phyloP scores from a whole-genome alignment of 768 basidiomycete genomes.

The Leccinum arenicola region DNA sequence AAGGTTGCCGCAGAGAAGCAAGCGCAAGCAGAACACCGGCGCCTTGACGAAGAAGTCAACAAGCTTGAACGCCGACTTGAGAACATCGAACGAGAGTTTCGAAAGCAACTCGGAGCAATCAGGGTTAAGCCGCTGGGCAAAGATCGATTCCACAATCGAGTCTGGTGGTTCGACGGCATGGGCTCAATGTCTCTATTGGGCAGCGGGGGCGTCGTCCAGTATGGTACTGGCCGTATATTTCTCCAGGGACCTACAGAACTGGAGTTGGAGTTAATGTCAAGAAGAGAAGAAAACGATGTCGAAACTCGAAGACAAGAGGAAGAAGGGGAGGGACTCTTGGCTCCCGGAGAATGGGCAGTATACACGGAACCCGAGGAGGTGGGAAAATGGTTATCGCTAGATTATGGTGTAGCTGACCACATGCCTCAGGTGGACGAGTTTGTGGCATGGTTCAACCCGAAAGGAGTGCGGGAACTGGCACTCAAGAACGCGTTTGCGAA shows the following conservation, averaged over 20 bases:
- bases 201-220: conserved; percentile 74
- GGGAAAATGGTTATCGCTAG: not conserved
- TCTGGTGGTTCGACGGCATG: conserved; percentile 99
- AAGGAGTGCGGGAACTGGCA: conserved; percentile 84
- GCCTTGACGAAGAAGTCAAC: conserved; percentile 85
- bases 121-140: conserved; percentile 86
- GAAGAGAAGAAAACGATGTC: conserved; percentile 52
- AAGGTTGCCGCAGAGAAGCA: conserved; percentile 81
- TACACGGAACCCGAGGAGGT: conserved; percentile 90
- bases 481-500: conserved; percentile 75
- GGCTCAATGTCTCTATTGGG: conserved; percentile 79
- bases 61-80: conserved; percentile 79
- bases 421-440: conserved; percentile 70
- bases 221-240: conserved; percentile 88
- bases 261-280: conserved; percentile 69
- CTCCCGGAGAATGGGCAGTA: conserved; percentile 84
- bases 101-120: conserved; percentile 80
- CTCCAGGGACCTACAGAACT: conserved; percentile 88
- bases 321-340: conserved; percentile 77
- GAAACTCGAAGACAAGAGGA: conserved; percentile 65
- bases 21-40: conserved; percentile 77
- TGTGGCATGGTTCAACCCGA: conserved; percentile 86
- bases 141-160: conserved; percentile 91
- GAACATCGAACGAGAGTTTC: conserved; percentile 89
- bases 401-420: conserved; percentile 9